Evolutionary conservation across 805 yeast genomes (phyloP), one percentile per base, ranked within the genome.

Genomic region (Metschnikowia koreensis): DNA sequence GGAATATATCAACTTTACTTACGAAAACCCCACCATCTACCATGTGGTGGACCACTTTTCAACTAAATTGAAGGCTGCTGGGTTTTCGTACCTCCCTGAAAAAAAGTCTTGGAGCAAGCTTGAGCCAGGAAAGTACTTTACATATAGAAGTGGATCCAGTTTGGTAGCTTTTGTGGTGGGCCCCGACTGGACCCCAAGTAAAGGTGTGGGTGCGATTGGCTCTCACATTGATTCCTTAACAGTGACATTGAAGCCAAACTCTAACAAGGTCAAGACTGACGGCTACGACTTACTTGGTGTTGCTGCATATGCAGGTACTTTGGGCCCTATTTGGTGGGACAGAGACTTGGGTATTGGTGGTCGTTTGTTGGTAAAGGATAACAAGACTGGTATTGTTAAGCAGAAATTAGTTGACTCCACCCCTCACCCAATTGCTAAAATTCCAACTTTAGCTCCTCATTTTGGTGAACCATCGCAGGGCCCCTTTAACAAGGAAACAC

Each of bases 321-420:
- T 86, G 57, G 52, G 51, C n/a, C 75, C 76, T 22, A 68, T 81
- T 40, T 86, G 96, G 91, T 82, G 88, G 78, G 96, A 89, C 67
- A 80, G 96, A 66, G 97, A 89, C 66, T 77, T 89, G 53, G 94
- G 96, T 43, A 67, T 89, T 55, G 96, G 91, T 46, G 97, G 97
- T 43, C 76, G 89, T 53, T 79, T 89, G 26, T 71, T 87, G 47
- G 80, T 82, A 48, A 79, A 75, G 58, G 57, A 60, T 29, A 51
- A 59, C 5, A 62, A 57, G 15, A 31, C 51, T 9, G 69, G 73
- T 4, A 66, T 67, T 48, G 67, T 82, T 46, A 65, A 60, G 8
- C 66, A 79, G 7, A 73, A 70, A 51, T 65, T 83, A 60, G 78
- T 84, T 37, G 79, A 79, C 63, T 81, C 86, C 5, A 70, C 86